Conservation (phyloP, 2,329 filamentous ascomycete genomes). For the Teratosphaeria gauchensis region DNA sequence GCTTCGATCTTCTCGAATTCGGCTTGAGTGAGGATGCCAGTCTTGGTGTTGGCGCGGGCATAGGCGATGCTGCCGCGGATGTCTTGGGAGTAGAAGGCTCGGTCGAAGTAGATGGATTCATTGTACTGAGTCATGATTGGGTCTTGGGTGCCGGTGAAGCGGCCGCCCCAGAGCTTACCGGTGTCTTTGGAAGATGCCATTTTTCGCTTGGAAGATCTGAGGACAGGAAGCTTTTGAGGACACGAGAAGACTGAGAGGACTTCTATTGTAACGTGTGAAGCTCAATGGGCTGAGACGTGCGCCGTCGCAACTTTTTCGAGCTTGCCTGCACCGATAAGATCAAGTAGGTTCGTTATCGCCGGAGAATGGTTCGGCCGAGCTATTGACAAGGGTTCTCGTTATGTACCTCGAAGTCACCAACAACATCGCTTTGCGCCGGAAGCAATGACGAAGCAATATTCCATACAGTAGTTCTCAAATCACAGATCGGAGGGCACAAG, state of each 20-base stretch:
- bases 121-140: constrained; percentile 84
- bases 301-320: neutral
- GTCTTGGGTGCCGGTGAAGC: constrained; percentile 64
- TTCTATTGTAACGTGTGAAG: neutral
- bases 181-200: neutral
- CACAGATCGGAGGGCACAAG: neutral
- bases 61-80: constrained; percentile 74
- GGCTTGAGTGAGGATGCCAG: constrained; percentile 59
- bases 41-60: constrained; percentile 67
- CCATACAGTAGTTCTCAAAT: neutral
- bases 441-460: neutral
- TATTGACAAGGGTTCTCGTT: neutral
- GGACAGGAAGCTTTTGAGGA: neutral
- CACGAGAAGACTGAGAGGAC: neutral
- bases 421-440: neutral
- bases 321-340: neutral
- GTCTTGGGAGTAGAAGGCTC: constrained; percentile 67
- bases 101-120: constrained; percentile 69
- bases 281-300: neutral
- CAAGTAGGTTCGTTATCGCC: neutral
- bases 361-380: neutral
- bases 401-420: neutral
- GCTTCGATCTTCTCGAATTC: constrained; percentile 67
- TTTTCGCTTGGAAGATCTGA: neutral
- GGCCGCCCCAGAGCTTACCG: constrained; percentile 50